phyloP scores from a whole-genome alignment of 495 filamentous ascomycete species.

The Pyronema omphalodes region DNA sequence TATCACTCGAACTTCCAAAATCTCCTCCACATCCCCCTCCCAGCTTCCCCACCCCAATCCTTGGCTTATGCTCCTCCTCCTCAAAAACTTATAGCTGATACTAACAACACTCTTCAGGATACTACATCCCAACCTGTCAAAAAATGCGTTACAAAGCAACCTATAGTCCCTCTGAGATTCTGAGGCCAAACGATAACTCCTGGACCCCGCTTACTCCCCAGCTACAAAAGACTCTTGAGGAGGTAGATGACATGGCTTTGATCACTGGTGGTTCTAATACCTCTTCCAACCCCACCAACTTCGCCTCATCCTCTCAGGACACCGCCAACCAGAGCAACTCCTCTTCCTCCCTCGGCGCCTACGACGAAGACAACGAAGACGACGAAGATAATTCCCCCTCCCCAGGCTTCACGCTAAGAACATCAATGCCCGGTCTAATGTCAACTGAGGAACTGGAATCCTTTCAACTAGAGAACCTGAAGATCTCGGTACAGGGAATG shows the following conservation, averaged over 20 bases:
- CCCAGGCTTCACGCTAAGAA: conserved; percentile 32
- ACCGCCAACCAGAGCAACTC: background rate
- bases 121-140: conserved; percentile 50
- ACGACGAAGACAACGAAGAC: conserved; percentile 13
- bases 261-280: no score
- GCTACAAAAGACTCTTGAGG: conserved; percentile 42
- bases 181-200: conserved; percentile 55
- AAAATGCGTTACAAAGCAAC: conserved; percentile 87
- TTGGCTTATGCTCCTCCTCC: no score
- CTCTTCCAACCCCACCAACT: background rate
- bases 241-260: conserved; percentile 4
- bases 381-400: conserved; percentile 28
- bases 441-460: conserved; percentile 41
- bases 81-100: no score
- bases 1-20: no score
- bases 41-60: no score
- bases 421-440: conserved; percentile 73
- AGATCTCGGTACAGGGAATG: conserved; percentile 23
- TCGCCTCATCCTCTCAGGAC: background rate
- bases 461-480: conserved; percentile 42
- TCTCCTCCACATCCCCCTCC: no score
- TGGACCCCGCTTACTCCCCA: conserved; percentile 63
- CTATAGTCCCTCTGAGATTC: conserved; percentile 63
- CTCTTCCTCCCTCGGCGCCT: background rate
- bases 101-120: conserved; percentile 31